Conservation (phyloP, 1,139 yeast genomes). For the Meyerozyma carpophila region DNA sequence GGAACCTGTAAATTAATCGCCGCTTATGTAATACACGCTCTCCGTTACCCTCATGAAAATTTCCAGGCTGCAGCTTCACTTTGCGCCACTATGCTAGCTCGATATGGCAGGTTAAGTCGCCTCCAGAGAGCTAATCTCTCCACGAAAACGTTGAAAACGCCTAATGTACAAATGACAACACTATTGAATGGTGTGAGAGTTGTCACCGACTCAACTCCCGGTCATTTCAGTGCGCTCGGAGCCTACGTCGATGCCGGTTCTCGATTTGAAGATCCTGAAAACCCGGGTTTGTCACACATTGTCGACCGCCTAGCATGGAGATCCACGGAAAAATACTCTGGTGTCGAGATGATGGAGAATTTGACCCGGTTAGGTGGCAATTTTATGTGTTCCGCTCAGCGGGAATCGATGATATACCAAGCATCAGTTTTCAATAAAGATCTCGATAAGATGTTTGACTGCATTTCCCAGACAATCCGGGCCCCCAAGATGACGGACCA, state of each 20-base stretch:
- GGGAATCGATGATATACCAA: constrained; percentile 90
- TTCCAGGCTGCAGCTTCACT: neutral
- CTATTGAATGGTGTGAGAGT: constrained; percentile 75
- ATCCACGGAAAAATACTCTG: constrained; percentile 59
- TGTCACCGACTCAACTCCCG: constrained; percentile 82
- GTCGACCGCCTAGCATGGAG: constrained; percentile 85
- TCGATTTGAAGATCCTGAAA: constrained; percentile 57
- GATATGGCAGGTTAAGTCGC: neutral
- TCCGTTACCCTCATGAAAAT: neutral
- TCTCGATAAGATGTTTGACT: constrained; percentile 73
- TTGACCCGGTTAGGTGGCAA: constrained; percentile 87
- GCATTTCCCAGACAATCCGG: constrained; percentile 76
- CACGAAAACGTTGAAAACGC: constrained; percentile 7
- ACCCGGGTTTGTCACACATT: constrained; percentile 74
- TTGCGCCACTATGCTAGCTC: neutral
- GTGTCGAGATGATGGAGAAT: constrained; percentile 68
- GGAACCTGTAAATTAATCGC: no score
- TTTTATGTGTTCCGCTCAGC: constrained; percentile 87
- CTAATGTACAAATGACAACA: constrained; percentile 43
- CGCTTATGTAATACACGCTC: neutral
- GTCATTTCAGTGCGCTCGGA: constrained; percentile 89
- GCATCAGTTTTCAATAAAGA: constrained; percentile 90
- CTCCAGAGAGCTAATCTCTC: neutral
- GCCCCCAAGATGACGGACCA: constrained; percentile 62
- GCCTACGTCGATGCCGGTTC: constrained; percentile 89